phyloP scores from a whole-genome alignment of 768 basidiomycete genomes.

The Calocybe indica region DNA sequence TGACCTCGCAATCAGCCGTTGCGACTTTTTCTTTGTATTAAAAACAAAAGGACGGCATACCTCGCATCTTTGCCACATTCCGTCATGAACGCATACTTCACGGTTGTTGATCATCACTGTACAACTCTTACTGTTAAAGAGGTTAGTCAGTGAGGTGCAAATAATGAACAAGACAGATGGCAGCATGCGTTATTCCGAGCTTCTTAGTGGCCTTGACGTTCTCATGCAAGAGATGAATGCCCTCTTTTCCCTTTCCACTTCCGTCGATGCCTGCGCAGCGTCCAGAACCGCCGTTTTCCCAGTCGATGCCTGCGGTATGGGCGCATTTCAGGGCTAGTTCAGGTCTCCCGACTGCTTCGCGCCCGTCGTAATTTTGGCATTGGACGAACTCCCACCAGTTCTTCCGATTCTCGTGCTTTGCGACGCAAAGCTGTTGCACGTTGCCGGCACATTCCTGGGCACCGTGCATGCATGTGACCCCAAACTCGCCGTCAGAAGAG shows the following conservation, averaged over 20 bases:
- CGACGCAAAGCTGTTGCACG: slow-evolving; percentile 81
- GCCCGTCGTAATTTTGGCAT: slow-evolving; percentile 71
- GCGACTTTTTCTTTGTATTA: not conserved
- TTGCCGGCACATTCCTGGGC: slow-evolving; percentile 80
- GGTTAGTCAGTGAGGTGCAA: slow-evolving; percentile 2
- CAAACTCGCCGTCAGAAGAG: slow-evolving; percentile 60
- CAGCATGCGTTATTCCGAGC: slow-evolving; percentile 50
- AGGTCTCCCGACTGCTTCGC: slow-evolving; percentile 56
- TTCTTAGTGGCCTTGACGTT: slow-evolving; percentile 42
- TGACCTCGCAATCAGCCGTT: slow-evolving; percentile 8
- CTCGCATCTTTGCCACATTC: slow-evolving; percentile 74
- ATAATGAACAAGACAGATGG: not conserved
- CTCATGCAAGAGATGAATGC: slow-evolving; percentile 53
- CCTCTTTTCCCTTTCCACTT: slow-evolving; percentile 58
- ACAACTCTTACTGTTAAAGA: slow-evolving; percentile 66
- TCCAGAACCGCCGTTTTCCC: slow-evolving; percentile 53
- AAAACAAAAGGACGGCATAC: slow-evolving; percentile 27
- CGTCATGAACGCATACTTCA: slow-evolving; percentile 71
- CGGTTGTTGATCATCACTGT: slow-evolving; percentile 72
- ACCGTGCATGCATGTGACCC: slow-evolving; percentile 82
- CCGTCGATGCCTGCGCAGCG: slow-evolving; percentile 58
- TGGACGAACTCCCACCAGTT: slow-evolving; percentile 82
- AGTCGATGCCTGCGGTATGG: slow-evolving; percentile 55
- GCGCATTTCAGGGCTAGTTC: slow-evolving; percentile 67
- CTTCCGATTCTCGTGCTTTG: slow-evolving; percentile 46